Evolutionary conservation across 1,284 basidiomycete genomes (phyloP).

Genomic region (Malassezia sp.): DNA sequence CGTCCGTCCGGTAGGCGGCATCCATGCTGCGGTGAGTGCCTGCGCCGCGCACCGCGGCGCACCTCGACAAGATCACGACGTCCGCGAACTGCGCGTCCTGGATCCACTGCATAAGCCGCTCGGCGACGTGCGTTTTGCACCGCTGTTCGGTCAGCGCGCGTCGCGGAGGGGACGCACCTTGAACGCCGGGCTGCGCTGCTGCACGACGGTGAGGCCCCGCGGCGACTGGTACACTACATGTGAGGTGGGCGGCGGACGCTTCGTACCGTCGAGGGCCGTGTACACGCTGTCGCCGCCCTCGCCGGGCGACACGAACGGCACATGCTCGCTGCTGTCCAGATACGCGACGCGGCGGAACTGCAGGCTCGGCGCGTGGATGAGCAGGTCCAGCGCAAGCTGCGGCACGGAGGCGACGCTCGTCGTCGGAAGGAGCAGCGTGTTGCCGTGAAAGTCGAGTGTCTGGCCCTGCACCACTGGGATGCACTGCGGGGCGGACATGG

Average conservation of each 20-base stretch:
- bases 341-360: conserved; percentile 20
- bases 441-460: conserved; percentile 11
- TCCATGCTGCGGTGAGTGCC: conserved; percentile 23
- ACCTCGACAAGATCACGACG: conserved; percentile 16
- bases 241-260: not conserved
- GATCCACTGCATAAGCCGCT: conserved; percentile 14
- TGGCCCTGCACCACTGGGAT: not conserved
- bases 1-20: conserved; percentile 26
- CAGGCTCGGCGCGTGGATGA: conserved; percentile 22
- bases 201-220: conserved; percentile 20
- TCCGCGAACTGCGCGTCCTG: conserved; percentile 11
- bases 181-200: conserved; percentile 33
- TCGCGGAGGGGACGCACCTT: conserved; percentile 15
- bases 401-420: conserved; percentile 36
- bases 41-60: not conserved
- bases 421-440: conserved; percentile 29
- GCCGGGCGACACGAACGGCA: conserved; percentile 29
- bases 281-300: conserved; percentile 12
- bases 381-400: conserved; percentile 32
- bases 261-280: conserved; percentile 12
- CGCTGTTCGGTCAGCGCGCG: not conserved
- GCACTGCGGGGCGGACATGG: no score
- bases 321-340: conserved; percentile 24
- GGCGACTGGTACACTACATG: conserved; percentile 2
- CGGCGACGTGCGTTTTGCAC: conserved; percentile 5